Evolutionary conservation across 495 filamentous ascomycete species (phyloP).

Genomic region (Lasiosphaeria miniovina): DNA sequence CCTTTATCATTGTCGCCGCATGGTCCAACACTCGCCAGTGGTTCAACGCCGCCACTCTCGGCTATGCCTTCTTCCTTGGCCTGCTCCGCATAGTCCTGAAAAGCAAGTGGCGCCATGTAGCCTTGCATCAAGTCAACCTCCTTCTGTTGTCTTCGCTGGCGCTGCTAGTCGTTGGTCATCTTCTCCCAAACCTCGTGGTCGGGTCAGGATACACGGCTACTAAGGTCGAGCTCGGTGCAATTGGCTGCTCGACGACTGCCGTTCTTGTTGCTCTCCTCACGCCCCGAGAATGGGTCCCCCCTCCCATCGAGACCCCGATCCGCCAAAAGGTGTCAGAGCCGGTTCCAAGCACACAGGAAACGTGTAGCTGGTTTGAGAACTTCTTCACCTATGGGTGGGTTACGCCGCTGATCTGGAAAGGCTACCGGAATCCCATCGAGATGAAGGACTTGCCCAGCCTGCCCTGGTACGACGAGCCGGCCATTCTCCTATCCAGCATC

Average conservation of each 20-base stretch:
- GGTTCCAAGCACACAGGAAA: slow-evolving; percentile 45
- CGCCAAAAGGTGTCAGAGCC: slow-evolving; percentile 26
- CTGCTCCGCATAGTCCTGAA: slow-evolving; percentile 32
- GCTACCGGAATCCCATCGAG: slow-evolving; percentile 39
- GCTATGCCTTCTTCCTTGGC: slow-evolving; percentile 36
- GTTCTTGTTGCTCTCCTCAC: slow-evolving; percentile 33
- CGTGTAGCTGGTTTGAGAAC: slow-evolving; percentile 46
- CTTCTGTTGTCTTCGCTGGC: slow-evolving; percentile 27
- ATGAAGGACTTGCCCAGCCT: slow-evolving; percentile 47
- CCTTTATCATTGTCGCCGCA: slow-evolving; percentile 27
- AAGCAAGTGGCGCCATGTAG: slow-evolving; percentile 36
- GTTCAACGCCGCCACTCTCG: slow-evolving; percentile 27
- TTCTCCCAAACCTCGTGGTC: slow-evolving; percentile 34
- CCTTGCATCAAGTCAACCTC: slow-evolving; percentile 40
- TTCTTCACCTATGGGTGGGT: slow-evolving; percentile 51
- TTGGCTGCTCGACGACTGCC: slow-evolving; percentile 28
- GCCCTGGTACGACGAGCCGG: slow-evolving; percentile 50
- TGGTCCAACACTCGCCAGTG: slow-evolving; percentile 21
- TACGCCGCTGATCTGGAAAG: slow-evolving; percentile 45
- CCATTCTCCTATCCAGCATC: slow-evolving; percentile 38
- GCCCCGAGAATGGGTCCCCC: slow-evolving; percentile 40
- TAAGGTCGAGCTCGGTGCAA: slow-evolving; percentile 19
- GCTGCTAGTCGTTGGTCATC: slow-evolving; percentile 22
- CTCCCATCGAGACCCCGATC: slow-evolving; percentile 22
- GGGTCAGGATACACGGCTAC: slow-evolving; percentile 13